Percentiles rank a stretch among this genome's conserved stretches.
phyloP scores from a whole-genome alignment of 2,329 filamentous ascomycete species.

The Aspergillus phoenicis region DNA sequence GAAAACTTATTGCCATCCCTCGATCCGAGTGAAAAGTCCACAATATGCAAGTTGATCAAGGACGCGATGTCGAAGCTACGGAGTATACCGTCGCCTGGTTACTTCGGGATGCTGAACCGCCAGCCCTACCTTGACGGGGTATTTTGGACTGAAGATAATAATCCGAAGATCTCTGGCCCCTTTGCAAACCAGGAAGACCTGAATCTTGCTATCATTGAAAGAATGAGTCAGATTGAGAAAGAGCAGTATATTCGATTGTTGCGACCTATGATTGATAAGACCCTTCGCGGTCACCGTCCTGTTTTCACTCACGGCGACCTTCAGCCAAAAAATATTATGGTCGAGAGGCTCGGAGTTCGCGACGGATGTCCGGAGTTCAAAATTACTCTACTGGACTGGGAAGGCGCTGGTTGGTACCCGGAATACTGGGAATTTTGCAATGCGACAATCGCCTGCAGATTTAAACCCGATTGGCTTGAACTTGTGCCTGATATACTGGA shows the following conservation, averaged over 20 bases:
- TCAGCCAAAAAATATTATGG: slow-evolving; percentile 23
- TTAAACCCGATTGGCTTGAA: slow-evolving; percentile 19
- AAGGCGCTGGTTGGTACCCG: slow-evolving; percentile 20
- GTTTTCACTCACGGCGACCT: slow-evolving; percentile 24
- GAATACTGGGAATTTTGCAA: slow-evolving; percentile 26
- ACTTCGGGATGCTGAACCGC: slow-evolving; percentile 20
- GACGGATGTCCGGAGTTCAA: slow-evolving; percentile 4
- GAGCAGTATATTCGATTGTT: slow-evolving; percentile 18
- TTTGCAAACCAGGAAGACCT: slow-evolving; percentile 9
- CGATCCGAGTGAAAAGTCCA: slow-evolving; percentile 13
- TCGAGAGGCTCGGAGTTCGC: slow-evolving; percentile 8
- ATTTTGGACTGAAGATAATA: slow-evolving; percentile 15
- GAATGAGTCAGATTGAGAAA: slow-evolving; percentile 11
- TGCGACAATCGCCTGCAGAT: slow-evolving; percentile 19
- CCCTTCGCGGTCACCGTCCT: slow-evolving; percentile 19
- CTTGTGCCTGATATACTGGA: slow-evolving; percentile 19
- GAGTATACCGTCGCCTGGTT: slow-evolving; percentile 16
- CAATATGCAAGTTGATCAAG: slow-evolving; percentile 13
- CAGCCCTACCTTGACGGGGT: slow-evolving; percentile 22
- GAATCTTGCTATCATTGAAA: slow-evolving; percentile 18
- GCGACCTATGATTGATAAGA: slow-evolving; percentile 21
- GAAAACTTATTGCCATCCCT: not conserved
- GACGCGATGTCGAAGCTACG: slow-evolving; percentile 16
- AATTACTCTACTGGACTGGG: slow-evolving; percentile 18
- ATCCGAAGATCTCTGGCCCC: slow-evolving; percentile 19